Percentiles rank a stretch among this genome's conserved stretches.
Evolutionary conservation across 306 rosid genomes (phyloP).

Genomic region (Prunus padus): DNA sequence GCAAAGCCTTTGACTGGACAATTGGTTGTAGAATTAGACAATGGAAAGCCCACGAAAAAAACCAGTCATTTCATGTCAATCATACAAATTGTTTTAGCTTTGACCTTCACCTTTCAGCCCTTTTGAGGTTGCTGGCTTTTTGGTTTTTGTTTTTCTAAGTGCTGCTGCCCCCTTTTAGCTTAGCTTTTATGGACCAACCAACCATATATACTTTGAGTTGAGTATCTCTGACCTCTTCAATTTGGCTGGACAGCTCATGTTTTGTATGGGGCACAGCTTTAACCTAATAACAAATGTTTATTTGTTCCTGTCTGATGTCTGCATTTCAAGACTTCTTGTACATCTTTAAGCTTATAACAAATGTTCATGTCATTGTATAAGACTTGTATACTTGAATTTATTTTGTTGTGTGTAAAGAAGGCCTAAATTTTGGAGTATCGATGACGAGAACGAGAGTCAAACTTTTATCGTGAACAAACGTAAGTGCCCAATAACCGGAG

Average conservation of each 20-base stretch:
- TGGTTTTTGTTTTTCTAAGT: constrained; percentile 30
- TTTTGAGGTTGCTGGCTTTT: constrained; percentile 59
- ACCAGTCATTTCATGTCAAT: constrained; percentile 57
- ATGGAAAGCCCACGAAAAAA: constrained; percentile 54
- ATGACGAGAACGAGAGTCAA: not conserved
- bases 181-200: constrained; percentile 32
- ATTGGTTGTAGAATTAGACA: constrained; percentile 41
- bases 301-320: not conserved
- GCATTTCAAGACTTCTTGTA: not conserved
- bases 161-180: constrained; percentile 39
- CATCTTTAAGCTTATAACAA: not conserved
- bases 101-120: constrained; percentile 80
- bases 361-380: not conserved
- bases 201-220: not conserved
- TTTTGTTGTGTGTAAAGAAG: too few relatives aligned
- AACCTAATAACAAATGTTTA: not conserved
- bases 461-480: too few relatives aligned
- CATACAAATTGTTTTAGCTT: constrained; percentile 37
- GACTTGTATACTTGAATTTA: too few relatives aligned
- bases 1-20: constrained; percentile 38
- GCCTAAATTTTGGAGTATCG: too few relatives aligned
- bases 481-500: not conserved
- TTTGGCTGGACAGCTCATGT: constrained; percentile 10
- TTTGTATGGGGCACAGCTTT: constrained; percentile 14
- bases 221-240: not conserved